Percentiles rank a stretch among this genome's conserved stretches.
Evolutionary conservation across 2,329 filamentous ascomycete genomes (phyloP).

Genomic region (Curvularia spicifera): DNA sequence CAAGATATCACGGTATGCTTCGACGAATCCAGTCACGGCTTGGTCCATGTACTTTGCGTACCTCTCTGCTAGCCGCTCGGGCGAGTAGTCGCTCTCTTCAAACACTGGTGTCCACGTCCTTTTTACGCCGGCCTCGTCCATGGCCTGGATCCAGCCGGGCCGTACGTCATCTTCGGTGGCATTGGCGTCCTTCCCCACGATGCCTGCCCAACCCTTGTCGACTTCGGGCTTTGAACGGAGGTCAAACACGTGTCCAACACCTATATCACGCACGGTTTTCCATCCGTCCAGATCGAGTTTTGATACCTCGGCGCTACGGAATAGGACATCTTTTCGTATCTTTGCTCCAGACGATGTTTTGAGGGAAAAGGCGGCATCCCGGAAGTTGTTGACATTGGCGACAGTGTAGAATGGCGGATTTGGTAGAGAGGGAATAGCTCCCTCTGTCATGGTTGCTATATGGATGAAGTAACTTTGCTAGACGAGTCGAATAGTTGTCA

Average conservation of each 20-base stretch:
- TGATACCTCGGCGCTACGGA: constrained; percentile 70
- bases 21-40: constrained; percentile 65
- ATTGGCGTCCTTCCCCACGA: constrained; percentile 35
- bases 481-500: not conserved
- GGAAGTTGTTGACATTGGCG: constrained; percentile 46
- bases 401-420: constrained; percentile 45
- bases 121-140: constrained; percentile 52
- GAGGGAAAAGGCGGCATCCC: constrained; percentile 40
- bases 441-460: not conserved
- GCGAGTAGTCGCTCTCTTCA: constrained; percentile 64
- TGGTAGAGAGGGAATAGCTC: constrained; percentile 19
- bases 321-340: constrained; percentile 63
- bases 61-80: constrained; percentile 67
- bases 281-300: constrained; percentile 32
- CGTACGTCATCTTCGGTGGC: constrained; percentile 46
- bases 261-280: constrained; percentile 51
- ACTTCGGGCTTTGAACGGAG: constrained; percentile 69
- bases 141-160: constrained; percentile 25
- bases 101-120: constrained; percentile 72
- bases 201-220: constrained; percentile 44
- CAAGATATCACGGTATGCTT: constrained; percentile 69
- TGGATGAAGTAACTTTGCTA: not conserved
- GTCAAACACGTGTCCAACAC: constrained; percentile 72
- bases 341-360: constrained; percentile 40
- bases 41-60: constrained; percentile 65